Base-by-base conservation (phyloP, 257 asterid genomes). In the Solanum sejunctum region DNA sequence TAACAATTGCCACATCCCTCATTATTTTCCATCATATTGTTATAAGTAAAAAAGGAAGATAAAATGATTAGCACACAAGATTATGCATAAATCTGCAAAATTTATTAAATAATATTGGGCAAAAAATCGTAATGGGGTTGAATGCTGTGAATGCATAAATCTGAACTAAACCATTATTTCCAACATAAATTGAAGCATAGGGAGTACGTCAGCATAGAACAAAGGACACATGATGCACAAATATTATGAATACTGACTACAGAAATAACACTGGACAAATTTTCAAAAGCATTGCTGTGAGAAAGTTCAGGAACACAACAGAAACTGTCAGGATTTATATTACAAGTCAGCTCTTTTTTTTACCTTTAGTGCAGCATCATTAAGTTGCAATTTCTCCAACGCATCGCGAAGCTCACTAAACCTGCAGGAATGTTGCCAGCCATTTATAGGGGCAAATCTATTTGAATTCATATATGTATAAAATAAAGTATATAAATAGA, bases 321-420 rank as follows among this genome's bases (percentile, higher is more conserved):
- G n/a, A 77, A 51, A 52, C 64, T 32, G 10, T 4, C 49, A 52
- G 82, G 28, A 28, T 26, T 51, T 28, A 78, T 7, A 83, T 12
- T 32, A 56, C 55, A 11, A 52, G 57, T 18, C 81, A 28, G 41
- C 3, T 57, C 12, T n/a, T 7, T 2, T 49, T 20, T 23, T 87
- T 72, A 96, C 99, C 99, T 94, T 95, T 83, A 96, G 87, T 88
- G 99, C 99, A 89, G 99, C 97, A 91, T 96, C 99, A 84, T 96
- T 96, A 26, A 96, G 98, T 91, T 96, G 99, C 87, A 97, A 86
- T 86, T 95, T 97, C 89, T 94, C 98, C 86, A 96, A 91, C 84
- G 99, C 98, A 88, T 97, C 99, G 85, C 99, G 99, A 84, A 97
- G 91, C 81, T 95, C 99, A 18, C 90, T 86, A 90, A 95, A 97